phyloP scores from a whole-genome alignment of 768 basidiomycete species.

The Podaxis sp. region DNA sequence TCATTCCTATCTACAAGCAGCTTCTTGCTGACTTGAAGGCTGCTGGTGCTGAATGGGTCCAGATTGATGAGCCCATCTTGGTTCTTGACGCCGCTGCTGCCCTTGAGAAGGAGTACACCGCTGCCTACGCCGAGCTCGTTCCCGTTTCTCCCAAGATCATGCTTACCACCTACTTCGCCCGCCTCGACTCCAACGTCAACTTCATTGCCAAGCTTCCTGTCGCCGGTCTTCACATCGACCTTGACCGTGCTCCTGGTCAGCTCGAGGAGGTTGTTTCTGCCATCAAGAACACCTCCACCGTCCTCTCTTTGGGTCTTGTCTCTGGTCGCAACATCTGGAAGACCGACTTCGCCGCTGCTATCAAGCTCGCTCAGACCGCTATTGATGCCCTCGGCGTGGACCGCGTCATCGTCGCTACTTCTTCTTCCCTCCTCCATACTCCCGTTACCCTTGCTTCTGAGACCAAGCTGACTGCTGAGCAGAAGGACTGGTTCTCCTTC shows the following conservation, averaged over 20 bases:
- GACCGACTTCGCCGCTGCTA: constrained; percentile 83
- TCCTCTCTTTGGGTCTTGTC: constrained; percentile 92
- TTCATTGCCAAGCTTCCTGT: constrained; percentile 92
- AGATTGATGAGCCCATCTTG: constrained; percentile 96
- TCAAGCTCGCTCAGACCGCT: constrained; percentile 83
- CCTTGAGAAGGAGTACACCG: constrained; percentile 76
- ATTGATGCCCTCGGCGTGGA: constrained; percentile 79
- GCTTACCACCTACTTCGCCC: constrained; percentile 95
- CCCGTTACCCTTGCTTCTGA: constrained; percentile 95
- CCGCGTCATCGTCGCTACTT: constrained; percentile 92
- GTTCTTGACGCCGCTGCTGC: constrained; percentile 82
- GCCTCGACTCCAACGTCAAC: constrained; percentile 88
- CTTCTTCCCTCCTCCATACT: constrained; percentile 97
- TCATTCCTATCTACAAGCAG: constrained; percentile 90
- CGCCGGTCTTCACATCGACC: constrained; percentile 93
- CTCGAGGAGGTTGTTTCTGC: constrained; percentile 80
- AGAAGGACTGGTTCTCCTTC: constrained; percentile 98
- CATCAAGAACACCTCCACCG: constrained; percentile 76
- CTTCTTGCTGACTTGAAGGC: constrained; percentile 88
- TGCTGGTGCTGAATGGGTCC: constrained; percentile 92
- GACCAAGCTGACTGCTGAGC: constrained; percentile 83
- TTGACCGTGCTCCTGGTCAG: constrained; percentile 90
- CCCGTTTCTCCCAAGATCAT: constrained; percentile 89
- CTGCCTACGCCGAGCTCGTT: constrained; percentile 79
- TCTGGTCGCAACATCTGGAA: constrained; percentile 99